These are phyloP conservation scores for Leccinum barrowsii DNA, from an alignment of 768 basidiomycete genomes.

Conservation along the genomic window DNA sequence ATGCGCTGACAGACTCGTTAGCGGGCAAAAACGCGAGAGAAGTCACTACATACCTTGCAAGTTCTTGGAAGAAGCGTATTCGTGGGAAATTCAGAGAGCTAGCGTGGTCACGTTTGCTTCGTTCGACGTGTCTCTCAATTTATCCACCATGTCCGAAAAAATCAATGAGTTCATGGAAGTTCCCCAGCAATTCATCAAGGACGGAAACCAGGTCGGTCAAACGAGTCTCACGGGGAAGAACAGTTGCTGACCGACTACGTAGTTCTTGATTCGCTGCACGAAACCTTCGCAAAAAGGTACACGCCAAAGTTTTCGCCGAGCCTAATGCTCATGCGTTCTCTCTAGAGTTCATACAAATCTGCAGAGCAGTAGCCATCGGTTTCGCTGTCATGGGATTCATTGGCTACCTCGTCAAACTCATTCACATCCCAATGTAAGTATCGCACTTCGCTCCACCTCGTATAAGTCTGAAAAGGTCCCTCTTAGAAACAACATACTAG, in stretches of 20 bases:
- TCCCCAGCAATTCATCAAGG: constrained; percentile 87
- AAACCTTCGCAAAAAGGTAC: constrained; percentile 95
- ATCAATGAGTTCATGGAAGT: constrained; percentile 86
- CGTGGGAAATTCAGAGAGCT: constrained; percentile 25
- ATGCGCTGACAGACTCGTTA: constrained; percentile 37
- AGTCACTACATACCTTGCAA: background rate
- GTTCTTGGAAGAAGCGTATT: constrained; percentile 1
- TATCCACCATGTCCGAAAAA: constrained; percentile 78
- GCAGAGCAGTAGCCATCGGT: constrained; percentile 93
- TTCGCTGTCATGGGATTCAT: constrained; percentile 99
- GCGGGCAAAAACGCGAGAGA: constrained; percentile 13
- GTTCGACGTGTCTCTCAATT: constrained; percentile 13
- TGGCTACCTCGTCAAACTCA: constrained; percentile 97
- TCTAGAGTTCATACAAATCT: constrained; percentile 91
- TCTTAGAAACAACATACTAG: constrained; percentile 90
- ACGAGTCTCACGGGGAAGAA: background rate
- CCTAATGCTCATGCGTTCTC: constrained; percentile 1
- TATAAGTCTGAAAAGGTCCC: constrained; percentile 13
- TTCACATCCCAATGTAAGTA: constrained; percentile 96
- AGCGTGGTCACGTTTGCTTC: constrained; percentile 28
- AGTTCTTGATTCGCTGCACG: constrained; percentile 97
- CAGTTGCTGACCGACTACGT: constrained; percentile 8
- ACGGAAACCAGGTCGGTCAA: constrained; percentile 81
- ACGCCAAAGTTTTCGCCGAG: background rate
- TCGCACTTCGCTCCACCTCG: background rate